These are phyloP conservation scores for Vanrija humicola DNA, from an alignment of 1,284 basidiomycete species.

Conservation along the genomic window DNA sequence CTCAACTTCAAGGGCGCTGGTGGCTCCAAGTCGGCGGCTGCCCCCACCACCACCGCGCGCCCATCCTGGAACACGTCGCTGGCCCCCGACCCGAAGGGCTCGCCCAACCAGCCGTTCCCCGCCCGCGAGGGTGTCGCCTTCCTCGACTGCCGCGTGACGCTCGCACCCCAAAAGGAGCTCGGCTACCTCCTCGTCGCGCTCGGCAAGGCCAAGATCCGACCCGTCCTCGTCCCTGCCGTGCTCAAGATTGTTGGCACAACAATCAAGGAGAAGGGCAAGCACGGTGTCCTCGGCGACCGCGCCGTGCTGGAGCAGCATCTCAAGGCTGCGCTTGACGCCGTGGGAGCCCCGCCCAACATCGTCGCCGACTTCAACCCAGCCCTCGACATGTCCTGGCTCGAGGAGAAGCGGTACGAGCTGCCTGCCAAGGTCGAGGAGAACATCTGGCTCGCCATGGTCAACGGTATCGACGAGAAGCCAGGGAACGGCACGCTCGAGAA, in stretches of 20 bases:
- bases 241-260: conserved; percentile 15
- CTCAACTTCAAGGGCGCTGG: conserved; percentile 12
- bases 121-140: conserved; percentile 12
- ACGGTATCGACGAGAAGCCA: conserved; percentile 15
- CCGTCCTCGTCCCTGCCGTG: conserved; percentile 16
- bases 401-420: conserved; percentile 16
- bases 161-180: conserved; percentile 11
- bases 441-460: conserved; percentile 17
- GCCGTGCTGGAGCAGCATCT: conserved; percentile 12
- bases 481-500: conserved; percentile 2
- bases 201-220: conserved; percentile 9
- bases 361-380: conserved; percentile 15
- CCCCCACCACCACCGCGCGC: neutral
- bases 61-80: conserved; percentile 14
- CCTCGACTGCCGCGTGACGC: conserved; percentile 12
- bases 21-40: neutral
- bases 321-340: conserved; percentile 8
- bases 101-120: neutral
- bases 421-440: conserved; percentile 13
- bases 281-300: conserved; percentile 10
- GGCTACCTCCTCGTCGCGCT: conserved; percentile 15
- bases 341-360: conserved; percentile 4
- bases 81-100: conserved; percentile 6
- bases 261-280: conserved; percentile 9
- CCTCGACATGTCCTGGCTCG: conserved; percentile 14